Conservation (phyloP, 495 filamentous ascomycete genomes). For the Jackrogersella minutella region DNA sequence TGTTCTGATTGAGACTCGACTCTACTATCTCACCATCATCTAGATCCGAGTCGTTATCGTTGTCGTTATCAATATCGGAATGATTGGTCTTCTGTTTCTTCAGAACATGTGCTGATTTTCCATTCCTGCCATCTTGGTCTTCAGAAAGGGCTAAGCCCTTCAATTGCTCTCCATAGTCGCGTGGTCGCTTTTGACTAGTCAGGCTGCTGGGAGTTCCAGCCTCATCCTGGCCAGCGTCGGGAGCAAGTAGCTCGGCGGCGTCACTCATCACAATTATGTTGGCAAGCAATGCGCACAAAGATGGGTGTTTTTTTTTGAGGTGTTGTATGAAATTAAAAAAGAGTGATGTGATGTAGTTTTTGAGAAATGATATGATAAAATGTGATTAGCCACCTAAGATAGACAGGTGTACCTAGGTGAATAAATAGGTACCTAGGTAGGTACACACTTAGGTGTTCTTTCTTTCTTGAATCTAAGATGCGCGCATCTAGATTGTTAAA, state of each 20-base stretch:
- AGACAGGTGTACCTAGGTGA: no score
- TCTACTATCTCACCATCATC: constrained; percentile 51
- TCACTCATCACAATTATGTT: constrained; percentile 15
- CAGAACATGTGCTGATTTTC: neutral
- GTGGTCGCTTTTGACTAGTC: constrained; percentile 30
- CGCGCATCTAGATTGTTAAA: no score
- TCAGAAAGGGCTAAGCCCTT: constrained; percentile 37
- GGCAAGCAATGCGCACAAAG: neutral
- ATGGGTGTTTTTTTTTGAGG: no score
- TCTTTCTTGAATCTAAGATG: no score
- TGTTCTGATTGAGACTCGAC: constrained; percentile 24
- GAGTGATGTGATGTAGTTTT: no score
- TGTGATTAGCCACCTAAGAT: no score
- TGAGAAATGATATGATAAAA: no score
- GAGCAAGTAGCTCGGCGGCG: neutral
- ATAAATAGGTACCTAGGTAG: no score
- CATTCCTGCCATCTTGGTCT: constrained; percentile 25
- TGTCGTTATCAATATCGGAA: constrained; percentile 14
- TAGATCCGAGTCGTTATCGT: constrained; percentile 29
- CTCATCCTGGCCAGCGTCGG: constrained; percentile 10
- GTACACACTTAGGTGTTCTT: no score
- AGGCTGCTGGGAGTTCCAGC: constrained; percentile 11
- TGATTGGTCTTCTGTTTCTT: constrained; percentile 39
- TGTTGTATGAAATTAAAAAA: no score
- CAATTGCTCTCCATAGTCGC: constrained; percentile 38